phyloP scores from a whole-genome alignment of 2,329 filamentous ascomycete species.

The Aspergillus quadricinctus region DNA sequence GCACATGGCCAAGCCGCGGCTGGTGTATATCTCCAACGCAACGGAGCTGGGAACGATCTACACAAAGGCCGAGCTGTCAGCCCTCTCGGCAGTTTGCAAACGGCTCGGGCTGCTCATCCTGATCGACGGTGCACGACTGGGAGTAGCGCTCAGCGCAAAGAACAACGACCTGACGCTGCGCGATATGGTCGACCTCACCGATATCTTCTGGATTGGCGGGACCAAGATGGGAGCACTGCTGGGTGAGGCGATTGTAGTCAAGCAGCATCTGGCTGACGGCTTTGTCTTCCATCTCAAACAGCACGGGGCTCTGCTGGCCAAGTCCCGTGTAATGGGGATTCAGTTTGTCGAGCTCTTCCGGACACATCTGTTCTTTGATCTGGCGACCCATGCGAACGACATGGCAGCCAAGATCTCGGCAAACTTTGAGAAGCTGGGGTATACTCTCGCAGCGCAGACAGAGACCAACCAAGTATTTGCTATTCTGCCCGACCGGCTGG shows the following conservation, averaged over 20 bases:
- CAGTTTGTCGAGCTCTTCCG: conserved; percentile 50
- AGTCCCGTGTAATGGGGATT: conserved; percentile 47
- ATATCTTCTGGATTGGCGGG: conserved; percentile 54
- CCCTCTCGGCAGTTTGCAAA: conserved; percentile 43
- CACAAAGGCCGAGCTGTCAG: conserved; percentile 39
- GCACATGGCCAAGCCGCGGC: conserved; percentile 48
- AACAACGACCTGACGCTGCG: conserved; percentile 42
- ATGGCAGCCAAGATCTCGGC: conserved; percentile 44
- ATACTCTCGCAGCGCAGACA: conserved; percentile 41
- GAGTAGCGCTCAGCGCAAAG: conserved; percentile 40
- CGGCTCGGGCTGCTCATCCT: conserved; percentile 41
- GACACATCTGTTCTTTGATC: conserved; percentile 43
- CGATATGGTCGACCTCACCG: conserved; percentile 46
- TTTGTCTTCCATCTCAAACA: conserved; percentile 52
- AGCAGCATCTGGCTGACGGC: conserved; percentile 42
- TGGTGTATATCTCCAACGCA: conserved; percentile 52
- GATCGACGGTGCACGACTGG: conserved; percentile 48
- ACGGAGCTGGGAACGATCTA: conserved; percentile 51
- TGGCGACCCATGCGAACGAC: conserved; percentile 44
- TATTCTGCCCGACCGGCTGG: conserved; percentile 37
- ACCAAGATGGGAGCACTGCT: conserved; percentile 51
- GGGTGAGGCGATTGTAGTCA: conserved; percentile 50
- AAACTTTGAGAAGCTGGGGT: conserved; percentile 43
- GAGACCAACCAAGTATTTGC: conserved; percentile 53
- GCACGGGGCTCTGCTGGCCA: conserved; percentile 49